Evolutionary conservation across 306 rosid species (phyloP).

Genomic region (Glycyrrhiza uralensis): DNA sequence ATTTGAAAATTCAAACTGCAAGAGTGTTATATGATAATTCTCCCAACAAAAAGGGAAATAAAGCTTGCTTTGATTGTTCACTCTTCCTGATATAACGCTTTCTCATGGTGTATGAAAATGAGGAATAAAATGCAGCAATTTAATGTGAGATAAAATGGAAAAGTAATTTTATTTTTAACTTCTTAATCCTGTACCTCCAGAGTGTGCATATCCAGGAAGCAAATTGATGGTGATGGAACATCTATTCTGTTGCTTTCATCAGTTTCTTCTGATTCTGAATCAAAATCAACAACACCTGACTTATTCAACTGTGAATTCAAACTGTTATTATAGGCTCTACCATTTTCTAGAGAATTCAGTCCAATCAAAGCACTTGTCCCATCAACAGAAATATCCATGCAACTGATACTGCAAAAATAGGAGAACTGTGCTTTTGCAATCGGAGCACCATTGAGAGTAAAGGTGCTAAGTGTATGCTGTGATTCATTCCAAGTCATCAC

Average conservation of each 20-base stretch:
- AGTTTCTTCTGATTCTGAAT: constrained; percentile 46
- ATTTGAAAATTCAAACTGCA: constrained; percentile 19
- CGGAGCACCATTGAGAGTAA: constrained; percentile 72
- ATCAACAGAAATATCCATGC: constrained; percentile 85
- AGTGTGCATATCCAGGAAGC: constrained; percentile 85
- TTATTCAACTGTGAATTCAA: constrained; percentile 46
- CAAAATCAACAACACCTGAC: constrained; percentile 37
- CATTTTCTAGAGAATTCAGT: constrained; percentile 54
- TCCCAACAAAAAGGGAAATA: neutral
- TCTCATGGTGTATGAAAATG: neutral
- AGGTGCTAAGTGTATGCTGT: constrained; percentile 68
- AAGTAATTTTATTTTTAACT: constrained; percentile 12
- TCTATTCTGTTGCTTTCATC: constrained; percentile 52
- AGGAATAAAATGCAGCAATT: constrained; percentile 22
- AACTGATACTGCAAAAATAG: constrained; percentile 57
- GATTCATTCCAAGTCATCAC: constrained; percentile 81
- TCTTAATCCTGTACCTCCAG: constrained; percentile 63
- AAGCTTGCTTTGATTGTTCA: neutral
- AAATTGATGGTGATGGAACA: constrained; percentile 74
- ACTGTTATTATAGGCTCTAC: constrained; percentile 30
- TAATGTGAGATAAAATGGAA: constrained; percentile 10
- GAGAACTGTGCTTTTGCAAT: constrained; percentile 64
- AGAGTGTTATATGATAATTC: neutral
- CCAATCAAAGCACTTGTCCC: constrained; percentile 89
- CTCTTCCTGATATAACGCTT: constrained; percentile 2